Conservation (phyloP, 2,329 filamentous ascomycete genomes). For the Microcyclospora tardicrescens region DNA sequence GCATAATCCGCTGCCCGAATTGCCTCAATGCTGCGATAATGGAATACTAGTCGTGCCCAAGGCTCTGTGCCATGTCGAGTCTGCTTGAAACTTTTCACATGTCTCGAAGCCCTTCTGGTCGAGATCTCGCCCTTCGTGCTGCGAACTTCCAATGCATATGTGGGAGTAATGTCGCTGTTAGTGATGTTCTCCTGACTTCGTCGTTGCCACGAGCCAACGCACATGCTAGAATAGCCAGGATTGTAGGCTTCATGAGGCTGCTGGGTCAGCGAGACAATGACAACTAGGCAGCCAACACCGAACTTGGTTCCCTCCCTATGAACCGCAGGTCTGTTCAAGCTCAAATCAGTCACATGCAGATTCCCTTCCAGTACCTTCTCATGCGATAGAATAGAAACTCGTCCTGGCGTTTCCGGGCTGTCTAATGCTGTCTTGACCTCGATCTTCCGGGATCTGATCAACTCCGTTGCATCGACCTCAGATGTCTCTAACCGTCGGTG, state of each 20-base stretch:
- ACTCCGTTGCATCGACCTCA: background rate
- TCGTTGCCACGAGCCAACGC: conserved; percentile 9
- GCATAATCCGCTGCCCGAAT: conserved; percentile 13
- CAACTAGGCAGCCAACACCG: conserved; percentile 11
- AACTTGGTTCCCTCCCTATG: background rate
- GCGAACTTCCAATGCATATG: conserved; percentile 10
- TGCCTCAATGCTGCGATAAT: conserved; percentile 24
- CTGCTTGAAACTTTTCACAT: conserved; percentile 8
- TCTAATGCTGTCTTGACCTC: conserved; percentile 10
- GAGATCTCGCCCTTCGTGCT: conserved; percentile 4
- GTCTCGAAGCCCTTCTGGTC: conserved; percentile 7
- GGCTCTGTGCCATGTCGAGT: conserved; percentile 23
- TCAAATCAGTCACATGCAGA: conserved; percentile 8
- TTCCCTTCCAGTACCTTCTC: conserved; percentile 11
- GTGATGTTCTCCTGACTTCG: conserved; percentile 3
- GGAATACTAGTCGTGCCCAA: conserved; percentile 30
- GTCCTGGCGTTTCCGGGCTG: conserved; percentile 4
- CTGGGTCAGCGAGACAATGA: conserved; percentile 11
- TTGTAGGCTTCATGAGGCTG: conserved; percentile 5
- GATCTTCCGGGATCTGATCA: conserved; percentile 3
- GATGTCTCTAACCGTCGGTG: background rate
- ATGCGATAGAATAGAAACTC: conserved; percentile 5
- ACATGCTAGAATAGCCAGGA: conserved; percentile 7
- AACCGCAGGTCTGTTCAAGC: background rate
- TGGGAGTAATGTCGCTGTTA: conserved; percentile 12